Base-by-base conservation (phyloP, 75 land plant genomes). In the Picea glauca region DNA sequence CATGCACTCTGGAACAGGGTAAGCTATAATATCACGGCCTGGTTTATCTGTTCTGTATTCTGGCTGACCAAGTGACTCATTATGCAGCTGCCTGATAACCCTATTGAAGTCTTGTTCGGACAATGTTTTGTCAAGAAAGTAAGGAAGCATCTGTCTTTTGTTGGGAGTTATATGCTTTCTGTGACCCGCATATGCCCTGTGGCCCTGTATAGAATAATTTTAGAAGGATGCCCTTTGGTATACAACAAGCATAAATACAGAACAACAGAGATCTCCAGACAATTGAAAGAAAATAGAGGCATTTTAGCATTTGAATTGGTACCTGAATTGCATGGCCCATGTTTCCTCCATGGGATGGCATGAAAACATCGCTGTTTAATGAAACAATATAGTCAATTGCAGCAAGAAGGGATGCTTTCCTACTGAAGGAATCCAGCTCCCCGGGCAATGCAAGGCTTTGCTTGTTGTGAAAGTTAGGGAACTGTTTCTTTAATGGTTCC, bases 321-420 rank as follows among this genome's bases (percentile, higher is more conserved):
- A 85, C 96, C 94, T 92, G 89, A 78, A 94, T 76, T 8, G 92
- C 87, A 70, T 82, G 89, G 70, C 88, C 94, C 89, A 96, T 91
- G 86, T 96, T 93, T 63, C 96, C 96, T 14, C 96, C 98, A 66
- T 96, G 96, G 20, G 98, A 93, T 31, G 92, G 96, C 83, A 96
- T 77, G 80, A 93, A 96, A 40, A 96, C 94, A 77, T 93, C 93
- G 64, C 94, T 93, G 81, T 83, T 84, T 58, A 88, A 65, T 35
- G 89, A 89, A 33, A 96, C 92, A 18, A 93, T 81, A 85, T 93
- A 96, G 79, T 96, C 98, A 58, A 96, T 84, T 40, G 96, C 96
- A 72, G 98, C 98, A 62, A 96, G 85, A 67, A 86, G 77, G 38
- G 98, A 96, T 5, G 94, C 84, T 62, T 82, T 89, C 18, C 81